These are phyloP conservation scores for Gastrolobium villosum DNA, from an alignment of 306 rosid species.

Conservation along the genomic window DNA sequence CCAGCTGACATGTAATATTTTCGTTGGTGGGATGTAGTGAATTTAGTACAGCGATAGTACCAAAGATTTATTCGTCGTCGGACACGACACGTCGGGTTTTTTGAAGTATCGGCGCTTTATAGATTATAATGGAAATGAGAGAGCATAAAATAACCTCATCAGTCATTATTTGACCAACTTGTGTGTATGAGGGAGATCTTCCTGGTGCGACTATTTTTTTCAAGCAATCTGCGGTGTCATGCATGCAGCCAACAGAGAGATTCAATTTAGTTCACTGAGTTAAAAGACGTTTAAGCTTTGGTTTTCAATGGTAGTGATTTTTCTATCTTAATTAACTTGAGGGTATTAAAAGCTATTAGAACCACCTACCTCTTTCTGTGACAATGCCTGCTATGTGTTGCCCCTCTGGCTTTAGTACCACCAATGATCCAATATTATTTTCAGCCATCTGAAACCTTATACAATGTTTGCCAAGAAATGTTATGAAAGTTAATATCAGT, in stretches of 20 bases:
- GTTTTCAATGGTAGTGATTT: not conserved
- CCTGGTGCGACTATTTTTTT: slow-evolving; percentile 81
- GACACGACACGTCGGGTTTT: too few relatives aligned
- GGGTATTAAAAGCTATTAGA: not conserved
- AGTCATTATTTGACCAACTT: slow-evolving; percentile 89
- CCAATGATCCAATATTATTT: slow-evolving; percentile 77
- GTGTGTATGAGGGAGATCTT: slow-evolving; percentile 75
- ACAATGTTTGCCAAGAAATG: not conserved
- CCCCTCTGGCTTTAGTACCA: slow-evolving; percentile 80
- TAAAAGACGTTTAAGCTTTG: not conserved
- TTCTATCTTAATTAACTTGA: too few relatives aligned
- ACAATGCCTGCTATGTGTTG: slow-evolving; percentile 80
- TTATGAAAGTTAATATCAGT: not conserved
- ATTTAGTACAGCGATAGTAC: too few relatives aligned
- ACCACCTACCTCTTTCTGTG: slow-evolving; percentile 84
- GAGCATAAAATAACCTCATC: slow-evolving; percentile 64
- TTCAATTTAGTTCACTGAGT: not conserved
- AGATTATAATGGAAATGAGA: slow-evolving; percentile 15
- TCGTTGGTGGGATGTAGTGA: too few relatives aligned
- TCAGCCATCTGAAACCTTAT: slow-evolving; percentile 76
- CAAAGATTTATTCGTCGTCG: too few relatives aligned
- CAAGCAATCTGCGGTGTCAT: slow-evolving; percentile 66
- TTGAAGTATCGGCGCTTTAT: too few relatives aligned
- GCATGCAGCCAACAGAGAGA: slow-evolving; percentile 33
- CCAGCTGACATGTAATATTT: too few relatives aligned